Base-by-base conservation (phyloP, 108 stramenopile genomes). In the Parietichytrium sp. region DNA sequence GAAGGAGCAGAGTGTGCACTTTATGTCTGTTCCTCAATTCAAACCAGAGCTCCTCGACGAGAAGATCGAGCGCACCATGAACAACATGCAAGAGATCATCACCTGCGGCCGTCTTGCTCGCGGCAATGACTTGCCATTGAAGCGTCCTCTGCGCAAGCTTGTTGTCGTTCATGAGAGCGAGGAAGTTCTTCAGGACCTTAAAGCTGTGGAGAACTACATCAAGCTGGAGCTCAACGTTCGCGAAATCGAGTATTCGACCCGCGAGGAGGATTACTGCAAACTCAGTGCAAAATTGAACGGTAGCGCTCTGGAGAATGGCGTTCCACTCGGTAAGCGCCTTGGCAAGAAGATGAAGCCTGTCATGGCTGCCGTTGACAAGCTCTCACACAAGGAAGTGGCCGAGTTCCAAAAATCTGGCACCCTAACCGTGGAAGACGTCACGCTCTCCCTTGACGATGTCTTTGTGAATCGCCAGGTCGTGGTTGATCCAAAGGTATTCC, bases 151-250 rank as follows among this genome's bases (percentile, higher is more conserved):
- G 53, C 96, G 96, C 83, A 84, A 82, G 36, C 94, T 99, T 30
- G 91, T 93, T 48, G 93, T 97, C 55, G 93, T 98, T 50, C 85
- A 93, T 49, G 92, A 92, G 26, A 93, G 92, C 47, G 80, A 83
- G 13, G 90, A 87, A 48, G 92, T 94, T 47, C 85, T 95, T 29
- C 84, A 92, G n/a, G 92, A 84, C 27, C 83, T 95, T 61, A 90
- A 85, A 42, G 90, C 91, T 50, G 90, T 99, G 48, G 91, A 94
- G 81, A 83, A 86, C 50, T 99, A 99, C 89, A 95, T 98, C 80
- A 72, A 95, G 51, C 90, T 91, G 13, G 99, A 99, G 88, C 89
- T 98, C 77, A 99, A 99, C 88, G 92, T 93, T 0, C 96, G 96
- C 96, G 91, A 93, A 30, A 86, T 96, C 52, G 47, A 55, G 29